Evolutionary conservation across 768 basidiomycete species (phyloP).

Genomic region (Suillus occidentalis): DNA sequence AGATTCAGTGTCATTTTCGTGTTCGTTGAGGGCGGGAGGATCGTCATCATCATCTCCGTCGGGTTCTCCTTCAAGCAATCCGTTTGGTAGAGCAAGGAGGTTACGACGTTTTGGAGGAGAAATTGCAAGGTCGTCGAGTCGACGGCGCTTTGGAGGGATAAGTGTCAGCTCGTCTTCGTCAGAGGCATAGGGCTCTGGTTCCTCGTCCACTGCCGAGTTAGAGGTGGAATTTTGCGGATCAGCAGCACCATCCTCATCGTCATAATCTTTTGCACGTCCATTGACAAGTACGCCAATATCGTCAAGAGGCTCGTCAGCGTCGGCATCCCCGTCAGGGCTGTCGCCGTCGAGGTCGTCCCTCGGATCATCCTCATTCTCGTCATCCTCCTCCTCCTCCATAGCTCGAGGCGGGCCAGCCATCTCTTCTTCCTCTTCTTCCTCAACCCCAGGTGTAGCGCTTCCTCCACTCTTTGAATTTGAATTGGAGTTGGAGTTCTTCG

Average conservation of each 20-base stretch:
- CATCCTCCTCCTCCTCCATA: slow-evolving; percentile 65
- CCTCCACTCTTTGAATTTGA: slow-evolving; percentile 49
- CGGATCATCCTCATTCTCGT: slow-evolving; percentile 18
- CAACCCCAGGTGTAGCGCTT: slow-evolving; percentile 34
- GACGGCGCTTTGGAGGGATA: background rate
- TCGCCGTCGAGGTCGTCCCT: slow-evolving; percentile 18
- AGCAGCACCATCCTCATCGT: slow-evolving; percentile 15
- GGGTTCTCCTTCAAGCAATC: slow-evolving; percentile 8
- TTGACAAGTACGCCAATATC: background rate
- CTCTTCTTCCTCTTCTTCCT: slow-evolving; percentile 44
- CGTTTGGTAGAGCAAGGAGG: background rate
- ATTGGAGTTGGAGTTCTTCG: slow-evolving; percentile 30
- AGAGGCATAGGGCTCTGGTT: slow-evolving; percentile 9
- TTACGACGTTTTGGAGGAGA: slow-evolving; percentile 1
- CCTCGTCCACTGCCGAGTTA: slow-evolving; percentile 5
- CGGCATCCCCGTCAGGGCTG: slow-evolving; percentile 14
- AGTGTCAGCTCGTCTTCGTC: slow-evolving; percentile 4
- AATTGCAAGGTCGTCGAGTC: background rate
- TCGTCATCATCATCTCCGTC: slow-evolving; percentile 21
- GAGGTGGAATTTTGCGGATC: slow-evolving; percentile 8
- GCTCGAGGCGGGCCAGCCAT: slow-evolving; percentile 46
- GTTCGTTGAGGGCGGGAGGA: slow-evolving; percentile 4
- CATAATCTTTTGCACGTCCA: slow-evolving; percentile 16
- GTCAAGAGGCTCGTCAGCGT: slow-evolving; percentile 6
- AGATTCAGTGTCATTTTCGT: slow-evolving; percentile 31